These are phyloP conservation scores for Papilionanthe hybrid DNA, from an alignment of 116 monocot genomes.

Conservation along the genomic window DNA sequence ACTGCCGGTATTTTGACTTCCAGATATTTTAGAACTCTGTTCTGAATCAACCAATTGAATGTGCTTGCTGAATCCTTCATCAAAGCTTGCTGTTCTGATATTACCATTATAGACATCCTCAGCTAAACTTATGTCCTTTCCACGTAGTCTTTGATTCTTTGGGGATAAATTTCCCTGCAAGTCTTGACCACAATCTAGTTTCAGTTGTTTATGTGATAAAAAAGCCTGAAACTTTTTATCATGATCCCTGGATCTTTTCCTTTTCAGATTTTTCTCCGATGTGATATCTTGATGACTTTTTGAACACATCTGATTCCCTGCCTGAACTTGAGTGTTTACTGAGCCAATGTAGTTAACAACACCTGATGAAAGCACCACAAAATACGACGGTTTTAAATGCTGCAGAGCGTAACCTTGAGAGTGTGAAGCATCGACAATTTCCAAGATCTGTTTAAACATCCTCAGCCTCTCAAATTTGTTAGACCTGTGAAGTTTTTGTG, in stretches of 20 bases:
- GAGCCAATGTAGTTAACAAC: conserved; percentile 70
- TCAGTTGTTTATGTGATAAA: conserved; percentile 27
- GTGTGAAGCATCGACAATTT: conserved; percentile 75
- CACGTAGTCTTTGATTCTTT: conserved; percentile 16
- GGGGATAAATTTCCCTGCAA: neutral
- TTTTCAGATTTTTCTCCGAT: conserved; percentile 28
- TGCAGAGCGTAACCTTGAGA: conserved; percentile 51
- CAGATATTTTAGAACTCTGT: neutral
- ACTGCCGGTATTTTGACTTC: conserved; percentile 9
- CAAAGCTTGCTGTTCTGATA: conserved; percentile 14
- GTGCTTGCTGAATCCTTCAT: conserved; percentile 18
- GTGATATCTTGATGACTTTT: conserved; percentile 17
- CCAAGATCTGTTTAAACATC: conserved; percentile 74
- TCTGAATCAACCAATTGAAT: conserved; percentile 10
- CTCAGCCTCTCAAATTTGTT: conserved; percentile 53
- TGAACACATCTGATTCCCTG: conserved; percentile 8
- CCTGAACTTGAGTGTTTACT: conserved; percentile 23
- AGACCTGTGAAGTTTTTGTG: conserved; percentile 19
- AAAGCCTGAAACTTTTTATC: conserved; percentile 1
- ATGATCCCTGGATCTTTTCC: conserved; percentile 42
- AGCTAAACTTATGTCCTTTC: neutral
- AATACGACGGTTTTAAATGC: conserved; percentile 64
- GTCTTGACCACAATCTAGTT: neutral
- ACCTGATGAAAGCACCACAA: conserved; percentile 42
- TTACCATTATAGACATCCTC: conserved; percentile 12